phyloP scores from a whole-genome alignment of 768 basidiomycete genomes.

The Chiua virens region DNA sequence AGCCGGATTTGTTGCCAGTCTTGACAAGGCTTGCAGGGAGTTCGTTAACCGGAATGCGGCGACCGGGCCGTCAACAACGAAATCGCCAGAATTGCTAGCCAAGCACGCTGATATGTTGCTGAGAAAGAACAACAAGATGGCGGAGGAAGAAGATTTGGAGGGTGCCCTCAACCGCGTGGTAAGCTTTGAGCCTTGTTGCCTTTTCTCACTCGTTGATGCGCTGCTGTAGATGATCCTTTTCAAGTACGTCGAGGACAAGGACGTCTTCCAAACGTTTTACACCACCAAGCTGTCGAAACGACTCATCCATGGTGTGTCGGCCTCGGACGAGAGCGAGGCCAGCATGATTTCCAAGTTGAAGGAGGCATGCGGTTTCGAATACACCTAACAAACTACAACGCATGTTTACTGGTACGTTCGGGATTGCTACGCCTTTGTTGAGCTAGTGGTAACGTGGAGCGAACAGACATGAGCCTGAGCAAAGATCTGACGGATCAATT shows the following conservation, averaged over 20 bases:
- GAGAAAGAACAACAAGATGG: conserved; percentile 93
- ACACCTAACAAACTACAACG: conserved; percentile 93
- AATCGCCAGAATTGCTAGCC: conserved; percentile 89
- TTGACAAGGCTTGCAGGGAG: conserved; percentile 94
- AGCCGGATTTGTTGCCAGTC: conserved; percentile 87
- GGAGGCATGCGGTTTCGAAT: conserved; percentile 95
- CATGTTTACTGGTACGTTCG: conserved; percentile 85
- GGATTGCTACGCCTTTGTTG: not conserved
- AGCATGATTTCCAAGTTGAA: conserved; percentile 99
- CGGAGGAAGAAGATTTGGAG: conserved; percentile 90
- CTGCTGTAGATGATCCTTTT: conserved; percentile 84
- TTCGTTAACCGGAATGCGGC: conserved; percentile 94
- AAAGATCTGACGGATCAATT: conserved; percentile 95
- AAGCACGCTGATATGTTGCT: conserved; percentile 89
- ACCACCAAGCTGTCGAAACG: conserved; percentile 91
- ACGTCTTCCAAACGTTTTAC: conserved; percentile 98
- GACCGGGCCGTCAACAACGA: conserved; percentile 78
- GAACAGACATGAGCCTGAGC: conserved; percentile 89
- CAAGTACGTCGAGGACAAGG: conserved; percentile 98
- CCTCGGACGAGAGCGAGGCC: conserved; percentile 94
- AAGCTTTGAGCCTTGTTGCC: conserved; percentile 27
- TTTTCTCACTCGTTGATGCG: conserved; percentile 2
- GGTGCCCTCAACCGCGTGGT: conserved; percentile 89
- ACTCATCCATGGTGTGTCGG: conserved; percentile 86
- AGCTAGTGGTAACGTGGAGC: conserved; percentile 2